Base-by-base conservation (phyloP, 352 stramenopile species). In the Phytophthora pseudosyringae region DNA sequence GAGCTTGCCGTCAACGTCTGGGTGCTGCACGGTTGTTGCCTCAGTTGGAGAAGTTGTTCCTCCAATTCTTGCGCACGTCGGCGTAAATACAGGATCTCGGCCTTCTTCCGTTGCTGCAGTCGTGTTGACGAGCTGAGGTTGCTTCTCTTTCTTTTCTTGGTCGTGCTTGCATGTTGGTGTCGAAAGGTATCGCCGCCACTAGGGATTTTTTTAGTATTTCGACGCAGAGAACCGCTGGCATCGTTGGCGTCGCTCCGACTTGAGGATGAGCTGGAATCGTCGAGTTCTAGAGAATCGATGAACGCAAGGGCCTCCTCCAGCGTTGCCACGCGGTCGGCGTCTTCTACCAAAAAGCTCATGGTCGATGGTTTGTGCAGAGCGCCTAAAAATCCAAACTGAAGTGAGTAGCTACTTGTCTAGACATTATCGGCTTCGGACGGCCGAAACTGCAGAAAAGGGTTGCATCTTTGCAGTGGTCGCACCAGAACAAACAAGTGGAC, bases 71-170 rank as follows among this genome's bases (percentile, higher is more conserved):
- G 46, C 6, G 12, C 35, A 25, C 8, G 32, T 5, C 32, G 31
- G 16, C 46, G 31, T 4, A 54, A 15, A 16, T 54, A 54, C 46
- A 54, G 32, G 9, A 54, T 3, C 46, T 54, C 46, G 5, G 46
- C 46, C 11, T 41, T 54, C 46, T 41, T 54, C n/a, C 16, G 15
- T 29, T 41, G 46, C 16, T 54, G 46, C 11, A 54, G 31, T 25
- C 46, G n/a, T 9, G 31, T 43, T 15, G 29, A 54, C 32, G 29
- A 54, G 5, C 46, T 43, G 9, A 54, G n/a, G 21, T 41, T 54
- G 9, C 8, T 7, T 31, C 47, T 31, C 31, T 43, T 54, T 40
- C 47, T 28, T 26, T 44, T 54, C 21, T 41, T 43, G 9, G 18
- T 41, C 10, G n/a, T 54, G 3, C 15, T 26, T 26, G 5, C 15